These are phyloP conservation scores for Grigorovia yakushimaensis DNA, from an alignment of 805 yeast species.

Conservation along the genomic window DNA sequence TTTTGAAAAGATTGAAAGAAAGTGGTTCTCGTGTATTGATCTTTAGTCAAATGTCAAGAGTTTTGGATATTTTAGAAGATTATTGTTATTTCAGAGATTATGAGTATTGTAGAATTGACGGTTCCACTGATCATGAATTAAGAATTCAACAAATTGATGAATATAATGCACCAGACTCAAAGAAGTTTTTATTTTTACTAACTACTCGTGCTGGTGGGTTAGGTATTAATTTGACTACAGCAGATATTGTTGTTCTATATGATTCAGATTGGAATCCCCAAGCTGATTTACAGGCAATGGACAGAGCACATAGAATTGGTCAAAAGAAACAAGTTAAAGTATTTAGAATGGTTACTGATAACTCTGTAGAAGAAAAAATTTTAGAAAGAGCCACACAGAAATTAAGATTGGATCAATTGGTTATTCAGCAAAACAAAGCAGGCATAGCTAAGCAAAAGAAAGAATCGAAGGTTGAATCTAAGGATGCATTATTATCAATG, in stretches of 20 bases:
- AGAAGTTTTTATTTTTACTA: conserved; percentile 62
- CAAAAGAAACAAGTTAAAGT: conserved; percentile 78
- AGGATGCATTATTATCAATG: conserved; percentile 70
- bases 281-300: conserved; percentile 85
- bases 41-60: conserved; percentile 76
- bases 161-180: conserved; percentile 63
- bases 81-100: conserved; percentile 62
- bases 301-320: conserved; percentile 81
- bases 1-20: conserved; percentile 48
- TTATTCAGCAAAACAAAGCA: conserved; percentile 64
- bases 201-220: conserved; percentile 89
- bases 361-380: conserved; percentile 77
- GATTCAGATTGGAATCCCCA: conserved; percentile 89
- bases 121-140: conserved; percentile 72
- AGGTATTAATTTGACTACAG: conserved; percentile 75
- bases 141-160: conserved; percentile 70
- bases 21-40: conserved; percentile 74
- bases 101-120: conserved; percentile 73
- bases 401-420: conserved; percentile 68
- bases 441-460: conserved; percentile 17
- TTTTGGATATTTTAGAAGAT: conserved; percentile 73
- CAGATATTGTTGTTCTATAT: conserved; percentile 63
- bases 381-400: conserved; percentile 76
- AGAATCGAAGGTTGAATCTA: conserved; percentile 33
- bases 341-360: conserved; percentile 67